These are phyloP conservation scores for Escallonia herrerae DNA, from an alignment of 129 eudicot species.

Conservation along the genomic window DNA sequence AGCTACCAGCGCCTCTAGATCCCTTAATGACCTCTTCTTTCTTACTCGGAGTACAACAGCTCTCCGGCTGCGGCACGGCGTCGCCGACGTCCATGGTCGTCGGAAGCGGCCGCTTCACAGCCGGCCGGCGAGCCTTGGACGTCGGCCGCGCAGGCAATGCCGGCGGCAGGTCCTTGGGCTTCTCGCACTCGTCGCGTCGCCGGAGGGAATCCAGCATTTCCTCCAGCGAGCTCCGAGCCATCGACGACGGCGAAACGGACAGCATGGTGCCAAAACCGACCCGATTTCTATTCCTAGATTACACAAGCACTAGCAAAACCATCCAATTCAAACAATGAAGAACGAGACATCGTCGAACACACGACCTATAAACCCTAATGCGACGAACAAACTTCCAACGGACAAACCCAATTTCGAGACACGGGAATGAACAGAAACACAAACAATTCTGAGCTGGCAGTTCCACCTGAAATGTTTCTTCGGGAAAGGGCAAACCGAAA, in stretches of 20 bases:
- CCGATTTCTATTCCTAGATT: not conserved
- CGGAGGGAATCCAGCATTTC: conserved; percentile 78
- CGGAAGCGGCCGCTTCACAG: conserved; percentile 41
- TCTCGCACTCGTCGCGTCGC: conserved; percentile 45
- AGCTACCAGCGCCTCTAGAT: conserved; percentile 29
- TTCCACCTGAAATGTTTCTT: too few species aligned
- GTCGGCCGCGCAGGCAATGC: conserved; percentile 74
- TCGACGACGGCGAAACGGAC: conserved; percentile 40
- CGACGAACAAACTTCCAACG: not conserved
- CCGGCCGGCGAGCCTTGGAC: conserved; percentile 59
- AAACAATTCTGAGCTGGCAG: too few species aligned
- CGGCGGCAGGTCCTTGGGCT: conserved; percentile 75
- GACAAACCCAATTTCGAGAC: too few species aligned
- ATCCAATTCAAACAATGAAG: conserved; percentile 32
- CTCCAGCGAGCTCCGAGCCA: conserved; percentile 81
- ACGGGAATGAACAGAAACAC: too few species aligned
- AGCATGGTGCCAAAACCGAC: conserved; percentile 18
- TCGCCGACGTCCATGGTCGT: conserved; percentile 26
- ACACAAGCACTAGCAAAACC: not conserved
- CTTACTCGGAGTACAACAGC: not conserved
- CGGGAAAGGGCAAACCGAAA: too few species aligned
- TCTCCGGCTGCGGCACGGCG: conserved; percentile 6
- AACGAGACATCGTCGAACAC: conserved; percentile 20
- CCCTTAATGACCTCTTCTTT: conserved; percentile 14
- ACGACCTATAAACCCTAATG: conserved; percentile 39